These are phyloP conservation scores for Arthroderma sp. DNA, from an alignment of 2,329 filamentous ascomycete genomes.

Conservation along the genomic window DNA sequence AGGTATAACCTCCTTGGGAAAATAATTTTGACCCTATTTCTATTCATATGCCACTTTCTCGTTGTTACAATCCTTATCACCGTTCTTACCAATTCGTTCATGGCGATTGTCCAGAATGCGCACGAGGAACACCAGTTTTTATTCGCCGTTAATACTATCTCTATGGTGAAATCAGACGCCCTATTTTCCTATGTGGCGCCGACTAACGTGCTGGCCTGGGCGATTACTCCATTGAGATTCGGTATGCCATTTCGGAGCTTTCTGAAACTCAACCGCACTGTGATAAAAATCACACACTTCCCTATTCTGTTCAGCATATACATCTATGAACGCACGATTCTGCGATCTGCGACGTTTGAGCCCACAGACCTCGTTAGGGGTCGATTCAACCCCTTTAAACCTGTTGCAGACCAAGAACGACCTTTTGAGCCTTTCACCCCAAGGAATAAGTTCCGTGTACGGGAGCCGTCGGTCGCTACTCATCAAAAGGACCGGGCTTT, in stretches of 20 bases:
- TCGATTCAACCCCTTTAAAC: conserved; percentile 42
- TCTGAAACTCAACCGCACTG: conserved; percentile 72
- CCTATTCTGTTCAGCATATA: conserved; percentile 80
- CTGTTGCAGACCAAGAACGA: conserved; percentile 46
- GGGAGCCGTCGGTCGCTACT: conserved; percentile 77
- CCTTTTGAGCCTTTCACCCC: conserved; percentile 61
- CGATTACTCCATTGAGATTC: conserved; percentile 71
- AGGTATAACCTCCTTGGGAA: conserved; percentile 70
- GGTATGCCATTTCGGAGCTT: conserved; percentile 69
- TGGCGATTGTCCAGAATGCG: conserved; percentile 85
- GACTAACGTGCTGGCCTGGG: conserved; percentile 82
- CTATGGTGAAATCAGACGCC: conserved; percentile 96
- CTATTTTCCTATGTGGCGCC: conserved; percentile 90
- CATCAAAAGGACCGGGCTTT: conserved; percentile 81
- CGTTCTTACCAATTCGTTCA: conserved; percentile 92
- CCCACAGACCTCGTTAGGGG: conserved; percentile 77
- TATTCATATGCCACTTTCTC: conserved; percentile 91
- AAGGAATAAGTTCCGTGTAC: conserved; percentile 47
- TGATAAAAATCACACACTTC: conserved; percentile 85
- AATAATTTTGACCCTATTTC: conserved; percentile 62
- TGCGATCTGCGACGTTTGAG: conserved; percentile 65
- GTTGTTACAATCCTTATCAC: conserved; percentile 90
- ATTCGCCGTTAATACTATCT: conserved; percentile 93
- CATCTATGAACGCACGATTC: conserved; percentile 67
- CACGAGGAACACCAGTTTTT: conserved; percentile 85